These are phyloP conservation scores for Amanita exitialis DNA, from an alignment of 768 basidiomycete genomes.

Conservation along the genomic window DNA sequence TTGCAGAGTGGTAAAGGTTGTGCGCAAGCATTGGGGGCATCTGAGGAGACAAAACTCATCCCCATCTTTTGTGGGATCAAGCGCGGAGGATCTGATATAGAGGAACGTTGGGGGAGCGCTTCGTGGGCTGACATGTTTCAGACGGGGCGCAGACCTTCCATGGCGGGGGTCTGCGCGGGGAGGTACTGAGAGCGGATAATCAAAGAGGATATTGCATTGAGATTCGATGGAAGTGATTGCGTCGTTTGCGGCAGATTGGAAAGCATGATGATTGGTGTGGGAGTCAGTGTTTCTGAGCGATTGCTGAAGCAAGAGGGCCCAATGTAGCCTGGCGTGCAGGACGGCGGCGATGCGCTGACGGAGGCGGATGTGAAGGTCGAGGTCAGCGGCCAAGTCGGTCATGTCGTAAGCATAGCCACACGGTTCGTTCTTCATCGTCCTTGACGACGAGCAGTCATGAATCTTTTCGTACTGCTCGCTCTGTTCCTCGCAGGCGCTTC, in stretches of 20 bases:
- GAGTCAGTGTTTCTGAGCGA: conserved; percentile 12
- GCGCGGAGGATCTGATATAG: conserved; percentile 25
- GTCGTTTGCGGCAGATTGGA: conserved; percentile 31
- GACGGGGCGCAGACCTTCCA: conserved; percentile 17
- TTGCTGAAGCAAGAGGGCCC: conserved; percentile 35
- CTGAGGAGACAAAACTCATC: conserved; percentile 26
- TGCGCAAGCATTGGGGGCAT: conserved; percentile 36
- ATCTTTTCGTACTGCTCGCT: conserved; percentile 1
- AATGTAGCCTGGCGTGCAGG: conserved; percentile 34
- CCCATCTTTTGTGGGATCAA: conserved; percentile 12
- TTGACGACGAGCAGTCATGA: conserved; percentile 6
- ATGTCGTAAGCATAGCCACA: conserved; percentile 9
- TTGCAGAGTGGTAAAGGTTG: conserved; percentile 38
- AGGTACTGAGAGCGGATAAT: conserved; percentile 18
- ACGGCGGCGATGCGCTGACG: conserved; percentile 29
- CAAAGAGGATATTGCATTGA: conserved; percentile 27
- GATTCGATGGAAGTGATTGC: conserved; percentile 29
- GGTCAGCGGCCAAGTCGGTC: conserved; percentile 22
- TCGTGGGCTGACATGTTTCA: conserved; percentile 12
- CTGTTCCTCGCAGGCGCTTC: conserved; percentile 4
- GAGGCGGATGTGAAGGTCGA: conserved; percentile 38
- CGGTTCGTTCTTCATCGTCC: neutral
- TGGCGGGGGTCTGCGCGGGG: conserved; percentile 13
- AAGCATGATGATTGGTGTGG: conserved; percentile 14
- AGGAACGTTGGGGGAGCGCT: conserved; percentile 22